phyloP scores from a whole-genome alignment of 106 monocot species.

The Dendrobium chrysotoxum region DNA sequence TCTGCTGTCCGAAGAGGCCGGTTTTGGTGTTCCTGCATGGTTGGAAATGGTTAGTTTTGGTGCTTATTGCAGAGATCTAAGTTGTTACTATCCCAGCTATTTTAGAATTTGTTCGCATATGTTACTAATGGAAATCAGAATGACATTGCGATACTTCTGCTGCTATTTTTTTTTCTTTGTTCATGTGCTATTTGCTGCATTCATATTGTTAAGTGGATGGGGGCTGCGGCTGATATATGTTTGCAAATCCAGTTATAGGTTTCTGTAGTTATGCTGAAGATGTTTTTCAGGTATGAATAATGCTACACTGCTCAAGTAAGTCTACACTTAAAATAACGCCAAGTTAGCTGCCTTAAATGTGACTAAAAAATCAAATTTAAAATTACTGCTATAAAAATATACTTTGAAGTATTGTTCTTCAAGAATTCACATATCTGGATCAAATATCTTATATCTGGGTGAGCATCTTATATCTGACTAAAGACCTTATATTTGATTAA shows the following conservation, averaged over 20 bases:
- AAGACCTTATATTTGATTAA: not conserved
- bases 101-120: not conserved
- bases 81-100: not conserved
- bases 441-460: not conserved
- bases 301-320: not conserved
- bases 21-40: not conserved
- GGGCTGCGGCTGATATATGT: not conserved
- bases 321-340: not conserved
- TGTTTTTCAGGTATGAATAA: not conserved
- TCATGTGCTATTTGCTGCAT: not conserved
- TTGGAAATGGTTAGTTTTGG: not conserved
- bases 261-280: not conserved
- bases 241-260: not conserved
- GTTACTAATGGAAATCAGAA: not conserved
- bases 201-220: not conserved
- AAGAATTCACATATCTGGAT: not conserved
- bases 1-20: not conserved
- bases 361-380: too few relatives aligned
- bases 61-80: not conserved
- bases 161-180: not conserved
- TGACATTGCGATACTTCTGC: not conserved
- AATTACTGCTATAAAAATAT: too few relatives aligned
- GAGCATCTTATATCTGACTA: not conserved
- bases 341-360: not conserved
- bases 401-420: not conserved